Evolutionary conservation across 768 basidiomycete species (phyloP).

Genomic region (Heimioporus sp.): DNA sequence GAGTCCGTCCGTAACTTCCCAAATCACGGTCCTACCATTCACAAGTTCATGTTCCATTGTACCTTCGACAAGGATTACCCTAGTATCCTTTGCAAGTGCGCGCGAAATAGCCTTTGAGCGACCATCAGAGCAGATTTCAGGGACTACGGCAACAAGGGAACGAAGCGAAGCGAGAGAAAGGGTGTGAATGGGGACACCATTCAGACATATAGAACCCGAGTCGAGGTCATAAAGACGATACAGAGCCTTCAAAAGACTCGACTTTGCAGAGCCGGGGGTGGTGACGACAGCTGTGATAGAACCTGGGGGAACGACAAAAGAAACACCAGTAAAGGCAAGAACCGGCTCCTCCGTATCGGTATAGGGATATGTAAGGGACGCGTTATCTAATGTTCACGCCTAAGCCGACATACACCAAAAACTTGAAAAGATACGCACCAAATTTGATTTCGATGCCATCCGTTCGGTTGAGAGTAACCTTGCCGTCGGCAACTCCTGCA

Average conservation of each 20-base stretch:
- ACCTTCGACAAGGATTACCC: slow-evolving; percentile 27
- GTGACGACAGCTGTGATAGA: slow-evolving; percentile 89
- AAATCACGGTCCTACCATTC: slow-evolving; percentile 24
- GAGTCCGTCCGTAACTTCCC: slow-evolving; percentile 22
- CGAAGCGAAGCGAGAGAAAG: slow-evolving; percentile 81
- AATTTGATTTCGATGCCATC: slow-evolving; percentile 84
- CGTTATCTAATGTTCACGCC: slow-evolving; percentile 55
- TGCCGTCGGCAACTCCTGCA: slow-evolving; percentile 80
- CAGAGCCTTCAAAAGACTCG: slow-evolving; percentile 80
- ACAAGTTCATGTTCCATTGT: slow-evolving; percentile 17
- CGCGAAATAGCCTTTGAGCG: slow-evolving; percentile 25
- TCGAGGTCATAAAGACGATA: slow-evolving; percentile 91
- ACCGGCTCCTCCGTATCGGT: slow-evolving; percentile 51
- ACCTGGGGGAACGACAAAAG: slow-evolving; percentile 86
- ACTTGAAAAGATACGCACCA: slow-evolving; percentile 42
- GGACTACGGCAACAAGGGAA: slow-evolving; percentile 84
- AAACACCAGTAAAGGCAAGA: slow-evolving; percentile 71
- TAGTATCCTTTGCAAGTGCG: slow-evolving; percentile 23
- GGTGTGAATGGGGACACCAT: slow-evolving; percentile 85
- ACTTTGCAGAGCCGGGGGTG: slow-evolving; percentile 79
- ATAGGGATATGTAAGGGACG: slow-evolving; percentile 72
- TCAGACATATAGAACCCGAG: slow-evolving; percentile 78
- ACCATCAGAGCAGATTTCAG: slow-evolving; percentile 57
- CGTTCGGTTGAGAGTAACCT: slow-evolving; percentile 70
- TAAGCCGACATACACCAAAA: background rate